These are phyloP conservation scores for Aspergillus asperescens DNA, from an alignment of 495 filamentous ascomycete species.

Conservation along the genomic window DNA sequence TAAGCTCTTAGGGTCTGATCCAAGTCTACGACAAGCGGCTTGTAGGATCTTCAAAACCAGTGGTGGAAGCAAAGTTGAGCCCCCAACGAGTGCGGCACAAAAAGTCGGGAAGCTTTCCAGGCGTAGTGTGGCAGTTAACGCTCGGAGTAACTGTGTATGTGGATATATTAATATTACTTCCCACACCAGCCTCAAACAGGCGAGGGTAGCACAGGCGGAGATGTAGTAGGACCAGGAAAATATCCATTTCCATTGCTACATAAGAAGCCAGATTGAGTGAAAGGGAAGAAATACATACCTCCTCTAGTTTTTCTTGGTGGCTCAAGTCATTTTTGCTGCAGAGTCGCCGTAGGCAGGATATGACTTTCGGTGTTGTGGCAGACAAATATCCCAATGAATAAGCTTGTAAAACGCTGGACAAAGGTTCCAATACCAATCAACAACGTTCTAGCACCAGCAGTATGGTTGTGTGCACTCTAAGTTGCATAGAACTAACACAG, in stretches of 20 bases:
- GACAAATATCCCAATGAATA: conserved; percentile 73
- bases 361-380: conserved; percentile 59
- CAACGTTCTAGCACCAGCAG: conserved; percentile 1
- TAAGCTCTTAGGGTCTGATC: conserved; percentile 15
- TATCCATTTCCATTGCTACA: background rate
- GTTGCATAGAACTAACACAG: conserved; percentile 20
- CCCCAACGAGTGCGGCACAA: conserved; percentile 70
- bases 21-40: conserved; percentile 18
- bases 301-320: conserved; percentile 32
- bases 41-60: conserved; percentile 31
- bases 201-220: background rate
- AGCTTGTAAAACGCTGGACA: conserved; percentile 60
- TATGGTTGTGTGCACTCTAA: conserved; percentile 5
- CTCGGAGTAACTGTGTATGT: conserved; percentile 28
- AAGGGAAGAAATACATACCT: conserved; percentile 29
- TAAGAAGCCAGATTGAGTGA: background rate
- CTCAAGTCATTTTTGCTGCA: conserved; percentile 43
- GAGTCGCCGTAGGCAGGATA: conserved; percentile 50
- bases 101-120: conserved; percentile 69
- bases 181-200: background rate
- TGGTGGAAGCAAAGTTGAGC: conserved; percentile 63
- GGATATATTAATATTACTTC: conserved; percentile 4
- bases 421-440: conserved; percentile 12
- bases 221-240: background rate
- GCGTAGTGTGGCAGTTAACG: conserved; percentile 36